Percentiles rank a stretch among this genome's conserved stretches.
These are phyloP conservation scores for Penicillium oxalicum DNA, from an alignment of 2,329 filamentous ascomycete species.

Conservation along the genomic window DNA sequence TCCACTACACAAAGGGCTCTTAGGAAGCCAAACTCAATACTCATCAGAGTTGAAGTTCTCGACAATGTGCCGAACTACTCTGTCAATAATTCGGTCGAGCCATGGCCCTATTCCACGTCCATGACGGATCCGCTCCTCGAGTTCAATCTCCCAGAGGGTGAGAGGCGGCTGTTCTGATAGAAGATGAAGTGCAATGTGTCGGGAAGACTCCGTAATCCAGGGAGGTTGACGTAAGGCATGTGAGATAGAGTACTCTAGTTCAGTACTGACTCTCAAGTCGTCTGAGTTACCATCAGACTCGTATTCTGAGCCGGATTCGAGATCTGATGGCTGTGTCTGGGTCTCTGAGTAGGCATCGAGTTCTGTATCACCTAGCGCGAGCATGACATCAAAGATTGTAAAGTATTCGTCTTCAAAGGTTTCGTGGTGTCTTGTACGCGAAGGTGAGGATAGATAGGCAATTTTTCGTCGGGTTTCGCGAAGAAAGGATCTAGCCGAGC, in stretches of 20 bases:
- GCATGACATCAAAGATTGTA: too few species aligned
- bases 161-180: background rate
- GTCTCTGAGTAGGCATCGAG: too few species aligned
- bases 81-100: constrained; percentile 1
- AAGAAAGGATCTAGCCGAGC: background rate
- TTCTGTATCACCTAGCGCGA: background rate
- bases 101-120: background rate
- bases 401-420: too few species aligned
- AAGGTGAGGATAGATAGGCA: too few species aligned
- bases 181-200: background rate
- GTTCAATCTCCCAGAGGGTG: background rate
- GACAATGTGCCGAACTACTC: background rate
- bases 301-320: too few species aligned
- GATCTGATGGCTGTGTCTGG: too few species aligned
- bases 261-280: too few species aligned
- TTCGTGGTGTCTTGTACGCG: too few species aligned
- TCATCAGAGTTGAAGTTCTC: background rate
- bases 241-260: too few species aligned
- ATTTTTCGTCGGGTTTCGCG: too few species aligned
- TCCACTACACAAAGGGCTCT: too few species aligned
- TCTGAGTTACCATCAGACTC: too few species aligned
- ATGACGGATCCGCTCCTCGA: background rate
- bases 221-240: background rate
- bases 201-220: background rate
- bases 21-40: background rate